A percentile compares a stretch with the other conserved stretches of the same genome.
These are phyloP conservation scores for Blastomyces gilchristii DNA, from an alignment of 2,329 filamentous ascomycete species.

Conservation along the genomic window DNA sequence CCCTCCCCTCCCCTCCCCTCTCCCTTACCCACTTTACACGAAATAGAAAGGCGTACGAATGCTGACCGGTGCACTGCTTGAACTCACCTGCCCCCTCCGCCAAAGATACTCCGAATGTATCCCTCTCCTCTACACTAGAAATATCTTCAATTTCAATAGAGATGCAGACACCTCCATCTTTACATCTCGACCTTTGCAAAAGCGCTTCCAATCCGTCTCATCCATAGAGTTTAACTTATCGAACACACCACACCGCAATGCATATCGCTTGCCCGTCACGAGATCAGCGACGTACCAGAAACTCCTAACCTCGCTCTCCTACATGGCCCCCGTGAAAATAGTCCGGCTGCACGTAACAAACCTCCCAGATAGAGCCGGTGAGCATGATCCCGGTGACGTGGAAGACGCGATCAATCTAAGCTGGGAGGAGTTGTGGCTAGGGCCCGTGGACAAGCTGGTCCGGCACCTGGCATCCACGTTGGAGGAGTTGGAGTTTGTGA, in stretches of 20 bases:
- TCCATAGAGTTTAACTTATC: background rate
- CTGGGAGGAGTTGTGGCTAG: background rate
- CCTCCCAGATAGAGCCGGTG: background rate
- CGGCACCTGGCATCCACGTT: background rate
- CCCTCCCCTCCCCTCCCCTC: background rate
- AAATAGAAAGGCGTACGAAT: background rate
- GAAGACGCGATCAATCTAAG: background rate
- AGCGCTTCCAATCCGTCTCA: background rate
- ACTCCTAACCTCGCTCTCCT: background rate
- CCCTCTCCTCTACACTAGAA: background rate
- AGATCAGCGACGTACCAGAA: background rate
- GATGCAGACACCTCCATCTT: background rate
- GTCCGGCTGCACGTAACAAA: background rate
- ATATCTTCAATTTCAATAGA: background rate
- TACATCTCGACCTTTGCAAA: background rate
- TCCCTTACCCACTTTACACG: too few species aligned
- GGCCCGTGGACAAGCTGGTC: background rate
- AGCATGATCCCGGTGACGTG: too few species aligned
- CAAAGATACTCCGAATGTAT: conserved; percentile 1
- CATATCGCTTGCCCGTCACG: too few species aligned
- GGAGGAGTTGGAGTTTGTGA: background rate
- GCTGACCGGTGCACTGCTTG: background rate
- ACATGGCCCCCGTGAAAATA: background rate
- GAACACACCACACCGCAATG: background rate
- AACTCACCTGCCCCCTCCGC: background rate